Evolutionary conservation across 371 early-diverging fungal species (phyloP), one percentile per base, ranked within the genome.

Genomic region (Mucor circinelloides): DNA sequence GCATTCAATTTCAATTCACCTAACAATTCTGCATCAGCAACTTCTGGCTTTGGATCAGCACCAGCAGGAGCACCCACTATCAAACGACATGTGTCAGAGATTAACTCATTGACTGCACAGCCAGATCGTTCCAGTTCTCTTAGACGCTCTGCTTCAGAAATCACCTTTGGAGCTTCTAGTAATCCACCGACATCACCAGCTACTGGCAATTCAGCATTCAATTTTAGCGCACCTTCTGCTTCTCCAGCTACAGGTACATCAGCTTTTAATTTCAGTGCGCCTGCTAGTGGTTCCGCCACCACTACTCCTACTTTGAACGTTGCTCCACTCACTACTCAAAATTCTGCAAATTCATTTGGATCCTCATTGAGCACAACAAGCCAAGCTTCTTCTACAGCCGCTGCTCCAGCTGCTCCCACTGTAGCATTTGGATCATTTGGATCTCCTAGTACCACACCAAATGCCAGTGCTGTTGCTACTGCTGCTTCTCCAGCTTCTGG

Each of bases 1-100:
- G 56, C 67, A 6, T 67, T 67, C 40, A 60, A 21, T 17, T 67
- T 67, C 25, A 36, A 12, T 46, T 19, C 67, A 31, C 30, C 60
- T 6, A 50, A 50, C 23, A 31, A 30, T 4, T 31, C 55, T 6
- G 15, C 30, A 17, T 52, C 54, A 25, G 28, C 54, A 27, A 2
- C 25, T 9, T 7, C 27, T 6, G 55, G 30, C 17, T 55, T 55
- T 55, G 55, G 55, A 31, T 50, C 50, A 8, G 12, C 23, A 12
- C 13, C 7, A 34, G 4, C 34, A 15, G n/a, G 21, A n/a, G 9
- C 48, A 1, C 50, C 50, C 8, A 12, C 63, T 25, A 28, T 64
- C 17, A 64, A 64, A 44, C 21, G 64, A 42, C 56, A 55, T 40
- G 64, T 19, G 1, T 64, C 64, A 31, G 64, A 64, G 19, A 27